Base-by-base conservation (phyloP, 202 grass and related monocot genomes). In the Digitaria exilis region DNA sequence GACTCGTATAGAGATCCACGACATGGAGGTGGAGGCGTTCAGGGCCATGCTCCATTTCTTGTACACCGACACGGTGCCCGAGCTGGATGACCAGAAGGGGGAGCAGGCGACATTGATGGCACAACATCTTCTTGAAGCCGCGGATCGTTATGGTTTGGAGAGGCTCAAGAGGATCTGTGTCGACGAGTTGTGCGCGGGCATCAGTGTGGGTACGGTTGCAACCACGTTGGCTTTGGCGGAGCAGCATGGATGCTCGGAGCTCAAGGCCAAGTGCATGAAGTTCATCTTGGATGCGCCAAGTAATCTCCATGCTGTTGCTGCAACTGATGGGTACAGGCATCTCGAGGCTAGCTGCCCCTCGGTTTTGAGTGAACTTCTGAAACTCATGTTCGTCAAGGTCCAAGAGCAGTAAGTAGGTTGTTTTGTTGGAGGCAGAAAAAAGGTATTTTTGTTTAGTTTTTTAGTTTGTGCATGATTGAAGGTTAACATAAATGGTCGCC, bases 41-140 rank as follows among this genome's bases (percentile, higher is more conserved):
- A 67, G 32, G 5, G 28, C 72, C 2, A 19, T 91, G 50, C 82
- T 85, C 0, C 30, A 48, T 6, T 91, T 88, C 82, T 48, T 91
- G 31, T 91, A 91, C 74, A 81, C 75, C 2, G 89, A 91, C 83
- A 34, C 19, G 2, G 45, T 44, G 49, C 89, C 85, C 4, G 70
- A 84, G 9, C 65, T 82, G 17, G n/a, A n/a, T n/a, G 66, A 69
- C 0, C 6, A 41, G 26, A 22, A 62, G 41, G 29, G 7, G 35
- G 44, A 58, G 2, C 24, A 69, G 39, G 39, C 13, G 9, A 1
- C 0, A 1, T 7, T 17, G 24, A 66, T 82, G 19, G 69, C 46
- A 1, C 61, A 79, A 0, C 77, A 69, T 56, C 35, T 86, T 15
- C 65, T 88, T 2, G 85, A 54, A 4, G 86, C 78, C 4, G 89